phyloP scores from a whole-genome alignment of 257 asterid genomes.

The Nicotiana undulata region DNA sequence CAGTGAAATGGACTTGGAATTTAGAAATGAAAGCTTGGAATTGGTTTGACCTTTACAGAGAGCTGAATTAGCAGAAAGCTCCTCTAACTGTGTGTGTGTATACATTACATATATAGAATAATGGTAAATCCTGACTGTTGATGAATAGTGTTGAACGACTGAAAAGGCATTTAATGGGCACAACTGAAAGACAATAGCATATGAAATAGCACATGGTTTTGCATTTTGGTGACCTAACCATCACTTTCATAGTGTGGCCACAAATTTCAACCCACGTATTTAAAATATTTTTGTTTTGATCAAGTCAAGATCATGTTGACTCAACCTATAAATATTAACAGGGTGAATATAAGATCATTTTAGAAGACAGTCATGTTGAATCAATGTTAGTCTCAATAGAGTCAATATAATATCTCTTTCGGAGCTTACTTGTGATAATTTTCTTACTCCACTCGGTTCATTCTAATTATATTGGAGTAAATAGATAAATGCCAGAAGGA shows the following conservation, averaged over 20 bases:
- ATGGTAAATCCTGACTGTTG: background rate
- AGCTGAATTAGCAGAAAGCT: background rate
- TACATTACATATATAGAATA: background rate
- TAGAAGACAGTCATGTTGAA: background rate
- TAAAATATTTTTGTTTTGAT: background rate
- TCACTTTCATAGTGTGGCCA: background rate
- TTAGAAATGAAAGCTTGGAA: background rate
- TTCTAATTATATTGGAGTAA: background rate
- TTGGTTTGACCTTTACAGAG: background rate
- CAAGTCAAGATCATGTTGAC: background rate
- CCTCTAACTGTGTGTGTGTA: background rate
- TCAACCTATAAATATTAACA: background rate
- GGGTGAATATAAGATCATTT: background rate
- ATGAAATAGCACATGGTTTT: constrained; percentile 1
- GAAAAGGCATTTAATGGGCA: background rate
- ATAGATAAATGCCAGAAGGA: background rate
- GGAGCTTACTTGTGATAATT: background rate
- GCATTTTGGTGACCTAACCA: background rate
- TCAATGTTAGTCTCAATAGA: background rate
- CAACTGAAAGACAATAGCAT: background rate
- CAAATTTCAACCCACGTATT: background rate
- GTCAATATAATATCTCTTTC: background rate
- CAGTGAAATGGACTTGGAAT: background rate
- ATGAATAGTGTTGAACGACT: background rate
- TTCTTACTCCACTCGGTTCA: background rate